Percentiles rank a stretch among this genome's conserved stretches.
Evolutionary conservation across 805 yeast species (phyloP).

Genomic region (Metschnikowia proteae): DNA sequence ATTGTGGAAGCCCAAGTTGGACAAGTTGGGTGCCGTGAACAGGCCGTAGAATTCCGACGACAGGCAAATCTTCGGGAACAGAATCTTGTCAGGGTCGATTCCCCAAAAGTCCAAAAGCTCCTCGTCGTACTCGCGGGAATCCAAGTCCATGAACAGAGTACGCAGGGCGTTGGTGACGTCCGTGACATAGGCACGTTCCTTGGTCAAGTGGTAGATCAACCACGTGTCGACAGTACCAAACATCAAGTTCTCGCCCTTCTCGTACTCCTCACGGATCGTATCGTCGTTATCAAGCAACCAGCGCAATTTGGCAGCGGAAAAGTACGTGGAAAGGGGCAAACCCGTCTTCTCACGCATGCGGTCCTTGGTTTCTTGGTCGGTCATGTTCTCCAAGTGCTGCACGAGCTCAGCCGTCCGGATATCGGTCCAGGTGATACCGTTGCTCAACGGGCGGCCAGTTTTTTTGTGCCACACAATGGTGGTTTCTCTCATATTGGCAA

Average conservation of each 20-base stretch:
- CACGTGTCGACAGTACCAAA: slow-evolving; percentile 95
- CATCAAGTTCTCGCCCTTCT: slow-evolving; percentile 70
- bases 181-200: slow-evolving; percentile 65
- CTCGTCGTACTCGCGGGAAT: slow-evolving; percentile 70
- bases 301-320: slow-evolving; percentile 82
- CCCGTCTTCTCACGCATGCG: slow-evolving; percentile 68
- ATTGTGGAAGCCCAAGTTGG: slow-evolving; percentile 48
- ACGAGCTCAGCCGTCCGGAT: slow-evolving; percentile 78
- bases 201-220: slow-evolving; percentile 81
- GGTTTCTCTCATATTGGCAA: slow-evolving; percentile 96
- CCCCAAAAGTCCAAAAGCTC: slow-evolving; percentile 76
- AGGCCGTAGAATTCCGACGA: slow-evolving; percentile 76
- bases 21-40: slow-evolving; percentile 58
- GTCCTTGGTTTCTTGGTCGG: slow-evolving; percentile 52
- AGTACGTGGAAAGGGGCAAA: slow-evolving; percentile 84
- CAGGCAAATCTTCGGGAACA: slow-evolving; percentile 73
- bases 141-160: slow-evolving; percentile 84
- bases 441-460: slow-evolving; percentile 78
- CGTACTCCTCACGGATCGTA: slow-evolving; percentile 62
- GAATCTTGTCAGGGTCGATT: slow-evolving; percentile 61
- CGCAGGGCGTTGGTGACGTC: slow-evolving; percentile 92
- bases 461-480: slow-evolving; percentile 80
- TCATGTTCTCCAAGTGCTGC: slow-evolving; percentile 52
- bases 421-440: slow-evolving; percentile 96
- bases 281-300: slow-evolving; percentile 86